These are phyloP conservation scores for Aspergillus ustus DNA, from an alignment of 2,329 filamentous ascomycete genomes.

Conservation along the genomic window DNA sequence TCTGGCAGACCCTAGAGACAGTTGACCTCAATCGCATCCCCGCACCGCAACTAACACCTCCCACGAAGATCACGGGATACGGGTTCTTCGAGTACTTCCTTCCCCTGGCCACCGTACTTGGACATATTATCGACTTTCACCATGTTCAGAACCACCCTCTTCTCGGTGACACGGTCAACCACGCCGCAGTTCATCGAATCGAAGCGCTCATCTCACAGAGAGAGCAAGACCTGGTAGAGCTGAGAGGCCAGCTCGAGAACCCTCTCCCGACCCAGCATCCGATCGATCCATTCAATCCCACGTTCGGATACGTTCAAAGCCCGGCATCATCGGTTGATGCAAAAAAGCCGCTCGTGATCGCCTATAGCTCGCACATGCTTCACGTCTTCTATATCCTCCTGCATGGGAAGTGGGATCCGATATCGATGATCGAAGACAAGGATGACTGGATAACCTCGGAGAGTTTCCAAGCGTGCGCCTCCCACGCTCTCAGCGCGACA, in stretches of 20 bases:
- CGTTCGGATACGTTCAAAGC: not conserved
- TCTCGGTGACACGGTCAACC: constrained; percentile 6
- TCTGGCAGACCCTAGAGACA: constrained; percentile 12
- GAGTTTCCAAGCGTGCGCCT: constrained; percentile 16
- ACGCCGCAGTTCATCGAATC: constrained; percentile 2
- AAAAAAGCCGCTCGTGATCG: constrained; percentile 11
- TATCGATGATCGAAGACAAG: constrained; percentile 19
- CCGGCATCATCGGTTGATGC: not conserved
- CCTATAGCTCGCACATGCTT: constrained; percentile 15
- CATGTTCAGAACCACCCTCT: constrained; percentile 12
- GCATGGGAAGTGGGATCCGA: constrained; percentile 14
- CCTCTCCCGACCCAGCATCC: constrained; percentile 1
- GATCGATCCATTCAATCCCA: constrained; percentile 2
- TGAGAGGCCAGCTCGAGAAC: constrained; percentile 3
- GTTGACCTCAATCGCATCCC: constrained; percentile 10
- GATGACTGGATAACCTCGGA: constrained; percentile 18
- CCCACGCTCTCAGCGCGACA: constrained; percentile 14
- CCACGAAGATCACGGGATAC: constrained; percentile 11
- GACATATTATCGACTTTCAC: constrained; percentile 16
- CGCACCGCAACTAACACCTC: constrained; percentile 1
- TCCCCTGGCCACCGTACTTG: constrained; percentile 12
- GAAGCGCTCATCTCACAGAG: constrained; percentile 13
- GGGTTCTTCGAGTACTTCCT: constrained; percentile 18
- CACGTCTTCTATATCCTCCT: constrained; percentile 16
- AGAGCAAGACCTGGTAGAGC: constrained; percentile 12